A percentile compares a stretch with the other conserved stretches of the same genome.
Evolutionary conservation across 179 eudicot species (phyloP).

Genomic region (Corrigiola litoralis): DNA sequence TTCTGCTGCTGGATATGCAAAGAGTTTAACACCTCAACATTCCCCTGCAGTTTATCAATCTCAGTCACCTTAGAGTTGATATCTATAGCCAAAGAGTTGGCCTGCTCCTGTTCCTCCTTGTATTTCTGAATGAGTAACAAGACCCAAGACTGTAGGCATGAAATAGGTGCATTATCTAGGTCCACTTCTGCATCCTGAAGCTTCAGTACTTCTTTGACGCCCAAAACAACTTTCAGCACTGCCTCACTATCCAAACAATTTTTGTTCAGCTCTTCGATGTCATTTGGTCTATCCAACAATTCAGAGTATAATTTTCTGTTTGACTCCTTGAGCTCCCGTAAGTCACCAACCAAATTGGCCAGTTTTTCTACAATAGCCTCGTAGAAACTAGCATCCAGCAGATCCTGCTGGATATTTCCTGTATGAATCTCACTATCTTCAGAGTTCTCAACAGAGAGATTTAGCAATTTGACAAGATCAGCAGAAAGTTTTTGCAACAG

Average conservation of each 20-base stretch:
- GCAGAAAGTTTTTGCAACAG: slow-evolving; percentile 45
- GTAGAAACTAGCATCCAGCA: slow-evolving; percentile 38
- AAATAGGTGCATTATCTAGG: slow-evolving; percentile 36
- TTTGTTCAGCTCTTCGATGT: slow-evolving; percentile 50
- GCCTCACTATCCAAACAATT: slow-evolving; percentile 41
- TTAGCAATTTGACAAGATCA: slow-evolving; percentile 44
- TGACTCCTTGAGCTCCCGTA: slow-evolving; percentile 48
- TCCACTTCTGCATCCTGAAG: slow-evolving; percentile 34
- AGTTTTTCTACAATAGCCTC: slow-evolving; percentile 50
- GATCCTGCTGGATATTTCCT: slow-evolving; percentile 31
- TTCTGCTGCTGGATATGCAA: slow-evolving; percentile 48
- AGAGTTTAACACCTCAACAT: slow-evolving; percentile 44
- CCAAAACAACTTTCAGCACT: slow-evolving; percentile 51
- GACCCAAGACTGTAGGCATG: slow-evolving; percentile 45
- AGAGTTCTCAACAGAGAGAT: slow-evolving; percentile 23
- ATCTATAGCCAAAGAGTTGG: slow-evolving; percentile 27
- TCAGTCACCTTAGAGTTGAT: slow-evolving; percentile 35
- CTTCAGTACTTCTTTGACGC: slow-evolving; percentile 43
- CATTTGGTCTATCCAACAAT: slow-evolving; percentile 45
- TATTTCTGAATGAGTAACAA: slow-evolving; percentile 54
- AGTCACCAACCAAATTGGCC: slow-evolving; percentile 39
- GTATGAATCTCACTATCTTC: slow-evolving; percentile 29
- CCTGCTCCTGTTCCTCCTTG: slow-evolving; percentile 47
- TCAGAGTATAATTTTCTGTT: slow-evolving; percentile 47
- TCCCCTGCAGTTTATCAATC: slow-evolving; percentile 40